Evolutionary conservation across 2,329 filamentous ascomycete genomes (phyloP).

Genomic region (Trichoderma sp.): DNA sequence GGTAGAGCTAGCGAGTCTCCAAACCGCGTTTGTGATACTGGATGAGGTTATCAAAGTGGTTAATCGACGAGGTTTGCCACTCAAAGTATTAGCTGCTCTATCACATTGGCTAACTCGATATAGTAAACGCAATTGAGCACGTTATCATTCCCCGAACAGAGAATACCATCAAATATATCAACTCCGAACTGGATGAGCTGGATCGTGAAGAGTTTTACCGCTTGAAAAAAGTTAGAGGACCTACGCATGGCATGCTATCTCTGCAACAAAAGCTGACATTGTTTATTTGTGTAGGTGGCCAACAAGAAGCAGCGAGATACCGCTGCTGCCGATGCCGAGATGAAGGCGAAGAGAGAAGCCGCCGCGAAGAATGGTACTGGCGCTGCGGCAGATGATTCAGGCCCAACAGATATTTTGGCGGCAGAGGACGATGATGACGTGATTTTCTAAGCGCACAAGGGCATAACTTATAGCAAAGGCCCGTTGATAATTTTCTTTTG

Average conservation of each 20-base stretch:
- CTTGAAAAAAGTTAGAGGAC: conserved; percentile 72
- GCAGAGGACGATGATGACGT: conserved; percentile 81
- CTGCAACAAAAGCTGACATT: background rate
- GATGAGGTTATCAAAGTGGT: conserved; percentile 99
- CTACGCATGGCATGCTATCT: background rate
- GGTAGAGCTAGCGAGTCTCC: conserved; percentile 90
- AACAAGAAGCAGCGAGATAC: conserved; percentile 81
- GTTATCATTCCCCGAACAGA: conserved; percentile 98
- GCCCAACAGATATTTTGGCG: conserved; percentile 68
- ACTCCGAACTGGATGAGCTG: conserved; percentile 95
- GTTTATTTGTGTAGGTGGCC: conserved; percentile 58
- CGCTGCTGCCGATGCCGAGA: conserved; percentile 72
- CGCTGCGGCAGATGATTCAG: conserved; percentile 43
- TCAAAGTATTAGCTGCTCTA: conserved; percentile 31
- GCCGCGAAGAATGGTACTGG: conserved; percentile 44
- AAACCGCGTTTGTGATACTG: conserved; percentile 96
- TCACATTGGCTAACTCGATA: conserved; percentile 26
- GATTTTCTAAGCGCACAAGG: conserved; percentile 68
- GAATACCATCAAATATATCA: conserved; percentile 99
- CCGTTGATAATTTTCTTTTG: conserved; percentile 17
- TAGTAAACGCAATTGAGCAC: conserved; percentile 93
- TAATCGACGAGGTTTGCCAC: conserved; percentile 76
- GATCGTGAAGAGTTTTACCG: conserved; percentile 98
- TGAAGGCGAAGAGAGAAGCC: conserved; percentile 71
- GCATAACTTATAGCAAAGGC: background rate